Conservation (phyloP, 176 grass and related monocot genomes). For the Cenchrus fungigraminus region DNA sequence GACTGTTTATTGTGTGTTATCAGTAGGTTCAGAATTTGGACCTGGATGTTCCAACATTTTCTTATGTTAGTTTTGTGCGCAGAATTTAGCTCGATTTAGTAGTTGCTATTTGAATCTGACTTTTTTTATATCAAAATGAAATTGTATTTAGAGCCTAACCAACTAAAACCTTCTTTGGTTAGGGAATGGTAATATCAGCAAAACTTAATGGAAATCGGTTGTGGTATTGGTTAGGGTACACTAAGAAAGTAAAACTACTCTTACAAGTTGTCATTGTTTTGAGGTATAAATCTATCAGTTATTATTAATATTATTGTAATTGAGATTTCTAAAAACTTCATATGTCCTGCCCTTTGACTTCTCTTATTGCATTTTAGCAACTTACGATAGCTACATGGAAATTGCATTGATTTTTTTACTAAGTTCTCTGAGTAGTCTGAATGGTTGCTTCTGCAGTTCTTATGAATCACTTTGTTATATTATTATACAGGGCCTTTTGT, state of each 20-base stretch:
- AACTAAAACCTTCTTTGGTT: neutral
- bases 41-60: neutral
- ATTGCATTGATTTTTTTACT: neutral
- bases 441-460: neutral
- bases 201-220: neutral
- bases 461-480: neutral
- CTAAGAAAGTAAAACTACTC: neutral
- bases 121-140: neutral
- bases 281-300: neutral
- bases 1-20: neutral
- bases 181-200: neutral
- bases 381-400: neutral
- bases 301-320: neutral
- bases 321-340: neutral
- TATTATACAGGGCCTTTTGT: neutral
- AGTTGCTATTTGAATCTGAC: neutral
- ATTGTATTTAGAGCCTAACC: neutral
- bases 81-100: neutral
- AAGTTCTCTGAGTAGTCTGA: neutral
- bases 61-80: neutral
- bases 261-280: neutral
- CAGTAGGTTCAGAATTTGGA: neutral
- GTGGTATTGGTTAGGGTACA: neutral
- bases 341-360: neutral
- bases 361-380: neutral